phyloP scores from a whole-genome alignment of 805 yeast species.

The Zygosaccharomyces kombuchaensis region DNA sequence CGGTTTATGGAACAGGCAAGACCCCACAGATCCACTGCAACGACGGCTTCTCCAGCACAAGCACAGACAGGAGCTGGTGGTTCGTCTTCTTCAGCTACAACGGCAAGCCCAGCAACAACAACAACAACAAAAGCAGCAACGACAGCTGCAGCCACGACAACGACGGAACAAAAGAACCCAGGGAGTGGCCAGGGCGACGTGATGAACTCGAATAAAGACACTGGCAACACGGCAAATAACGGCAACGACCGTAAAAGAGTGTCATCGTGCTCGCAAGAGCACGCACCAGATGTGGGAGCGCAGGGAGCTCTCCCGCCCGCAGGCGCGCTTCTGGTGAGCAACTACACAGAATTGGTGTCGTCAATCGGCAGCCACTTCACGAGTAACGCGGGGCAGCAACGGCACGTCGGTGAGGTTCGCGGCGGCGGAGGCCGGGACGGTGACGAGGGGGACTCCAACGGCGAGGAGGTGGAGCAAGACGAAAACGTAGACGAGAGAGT shows the following conservation, averaged over 20 bases:
- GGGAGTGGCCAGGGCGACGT: not conserved
- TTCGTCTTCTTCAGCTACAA: not conserved
- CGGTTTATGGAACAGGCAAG: slow-evolving; percentile 21
- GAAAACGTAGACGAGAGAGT: not conserved
- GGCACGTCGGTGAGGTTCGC: not conserved
- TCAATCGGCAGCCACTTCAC: slow-evolving; percentile 7
- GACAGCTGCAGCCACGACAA: slow-evolving; percentile 1
- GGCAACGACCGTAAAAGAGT: slow-evolving; percentile 2
- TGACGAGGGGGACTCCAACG: slow-evolving; percentile 6
- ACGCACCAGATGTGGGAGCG: not conserved
- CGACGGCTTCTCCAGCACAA: slow-evolving; percentile 12
- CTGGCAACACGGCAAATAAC: slow-evolving; percentile 4
- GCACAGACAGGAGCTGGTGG: slow-evolving; percentile 4
- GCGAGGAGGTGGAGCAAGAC: not conserved
- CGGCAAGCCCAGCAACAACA: not conserved
- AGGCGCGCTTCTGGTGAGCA: slow-evolving; percentile 8
- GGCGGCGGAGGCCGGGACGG: not conserved
- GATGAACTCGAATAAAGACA: slow-evolving; percentile 8
- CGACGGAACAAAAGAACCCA: not conserved
- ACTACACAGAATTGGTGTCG: slow-evolving; percentile 12
- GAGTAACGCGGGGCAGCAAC: not conserved
- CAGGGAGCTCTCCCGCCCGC: slow-evolving; percentile 2
- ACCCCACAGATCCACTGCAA: slow-evolving; percentile 19
- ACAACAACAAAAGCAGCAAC: slow-evolving; percentile 2
- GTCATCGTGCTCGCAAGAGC: slow-evolving; percentile 7